Base-by-base conservation (phyloP, 1,139 yeast species). In the Kodamaea arcana region DNA sequence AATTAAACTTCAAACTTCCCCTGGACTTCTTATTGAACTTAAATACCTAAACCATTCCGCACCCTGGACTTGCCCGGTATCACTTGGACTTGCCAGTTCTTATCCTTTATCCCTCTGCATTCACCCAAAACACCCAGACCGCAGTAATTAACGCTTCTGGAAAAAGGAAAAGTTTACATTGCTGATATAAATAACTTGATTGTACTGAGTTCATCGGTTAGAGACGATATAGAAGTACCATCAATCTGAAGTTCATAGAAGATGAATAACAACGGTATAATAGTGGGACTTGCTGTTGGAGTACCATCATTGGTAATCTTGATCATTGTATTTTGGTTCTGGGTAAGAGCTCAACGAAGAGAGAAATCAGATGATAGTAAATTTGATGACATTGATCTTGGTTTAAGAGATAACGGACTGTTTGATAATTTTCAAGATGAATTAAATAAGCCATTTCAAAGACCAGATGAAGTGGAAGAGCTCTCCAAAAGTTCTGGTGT, bases 221-320 rank as follows among this genome's bases (percentile, higher is more conserved):
- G n/a, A n/a, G n/a, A n/a, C n/a, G n/a, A n/a, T n/a, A n/a, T n/a
- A n/a, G n/a, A n/a, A n/a, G n/a, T n/a, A n/a, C n/a, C n/a, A n/a
- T n/a, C n/a, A n/a, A n/a, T n/a, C n/a, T n/a, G n/a, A n/a, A n/a
- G n/a, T n/a, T n/a, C n/a, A 18, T 18, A 18, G 9, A 18, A 6
- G 22, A 35, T 38, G 42, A 38, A 36, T 25, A 31, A 33, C n/a
- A 42, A 40, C 15, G 46, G 46, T 3, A 46, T 54, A 25, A 51
- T 73, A 10, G 72, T 69, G 13, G 74, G 74, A 3, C 52, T 69
- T 31, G 69, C 72, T 13, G 65, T 69, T 23, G 74, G 75, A 6
- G 47, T 66, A 24, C 73, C 74, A 3, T 52, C 66, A 24, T 51
- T 58, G 30, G 27, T 64, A 17, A 32, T 65, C 6, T 22, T 46